phyloP scores from a whole-genome alignment of 23 red algal genomes.

The Cyanidiococcus yangmingshanensis region DNA sequence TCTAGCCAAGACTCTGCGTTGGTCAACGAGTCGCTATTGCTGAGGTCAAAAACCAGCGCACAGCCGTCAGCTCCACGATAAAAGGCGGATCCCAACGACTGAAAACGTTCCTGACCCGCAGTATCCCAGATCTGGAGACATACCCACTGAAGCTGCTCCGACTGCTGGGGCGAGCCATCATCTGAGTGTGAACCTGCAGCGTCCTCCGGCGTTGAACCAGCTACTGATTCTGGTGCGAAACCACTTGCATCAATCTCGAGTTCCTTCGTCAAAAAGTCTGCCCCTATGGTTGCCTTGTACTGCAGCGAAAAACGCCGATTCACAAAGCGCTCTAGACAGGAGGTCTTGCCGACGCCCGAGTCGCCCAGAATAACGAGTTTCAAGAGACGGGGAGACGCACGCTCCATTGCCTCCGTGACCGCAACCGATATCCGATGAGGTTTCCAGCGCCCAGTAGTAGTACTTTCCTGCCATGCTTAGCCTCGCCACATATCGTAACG shows the following conservation, averaged over 20 bases:
- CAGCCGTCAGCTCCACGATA: conserved; percentile 95
- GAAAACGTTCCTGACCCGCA: conserved; percentile 96
- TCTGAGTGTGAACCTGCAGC: not conserved
- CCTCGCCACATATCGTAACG: too few relatives aligned
- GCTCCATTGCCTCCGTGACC: too few relatives aligned
- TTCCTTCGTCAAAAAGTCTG: conserved; percentile 94
- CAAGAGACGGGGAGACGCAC: conserved; percentile 47
- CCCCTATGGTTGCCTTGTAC: conserved; percentile 99
- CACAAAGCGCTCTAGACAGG: conserved; percentile 87
- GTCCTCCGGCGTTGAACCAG: conserved; percentile 17
- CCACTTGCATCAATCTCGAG: conserved; percentile 31
- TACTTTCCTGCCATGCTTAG: too few relatives aligned
- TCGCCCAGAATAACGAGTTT: conserved; percentile 97
- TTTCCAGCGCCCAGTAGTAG: too few relatives aligned
- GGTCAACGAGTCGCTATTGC: conserved; percentile 64
- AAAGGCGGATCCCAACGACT: conserved; percentile 86
- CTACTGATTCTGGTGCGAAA: not conserved
- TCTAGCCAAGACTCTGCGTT: conserved; percentile 80
- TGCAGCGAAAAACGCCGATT: conserved; percentile 82
- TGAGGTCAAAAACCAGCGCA: conserved; percentile 89
- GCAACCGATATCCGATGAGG: too few relatives aligned
- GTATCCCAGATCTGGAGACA: conserved; percentile 99
- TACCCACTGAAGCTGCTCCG: conserved; percentile 12
- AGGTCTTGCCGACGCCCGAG: conserved; percentile 88
- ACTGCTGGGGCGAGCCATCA: not conserved